Evolutionary conservation across 148 eudicot species (phyloP).

Genomic region (Suaeda aralocaspica): DNA sequence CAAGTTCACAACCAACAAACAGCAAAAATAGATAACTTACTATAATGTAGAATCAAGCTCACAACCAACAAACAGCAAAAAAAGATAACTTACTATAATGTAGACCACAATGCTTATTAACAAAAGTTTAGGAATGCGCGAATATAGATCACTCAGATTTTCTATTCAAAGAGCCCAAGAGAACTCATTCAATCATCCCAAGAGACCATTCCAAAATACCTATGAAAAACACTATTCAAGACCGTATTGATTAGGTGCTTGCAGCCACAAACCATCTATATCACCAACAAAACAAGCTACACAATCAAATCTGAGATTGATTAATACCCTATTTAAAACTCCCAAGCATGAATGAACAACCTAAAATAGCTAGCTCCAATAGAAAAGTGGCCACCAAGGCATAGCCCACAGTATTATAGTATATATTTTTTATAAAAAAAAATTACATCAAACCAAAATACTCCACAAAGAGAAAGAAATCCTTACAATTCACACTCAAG

Average conservation of each 20-base stretch:
- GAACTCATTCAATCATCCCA: no score
- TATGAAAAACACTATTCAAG: neutral
- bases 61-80: no score
- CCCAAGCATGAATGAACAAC: neutral
- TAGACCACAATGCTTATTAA: no score
- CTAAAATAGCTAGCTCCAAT: neutral
- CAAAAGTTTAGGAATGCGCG: no score
- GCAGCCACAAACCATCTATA: neutral
- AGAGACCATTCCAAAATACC: no score
- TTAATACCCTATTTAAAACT: neutral
- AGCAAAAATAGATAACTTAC: no score
- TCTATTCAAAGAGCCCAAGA: no score
- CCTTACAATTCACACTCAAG: conserved; percentile 74
- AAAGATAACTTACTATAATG: no score
- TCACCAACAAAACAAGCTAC: neutral
- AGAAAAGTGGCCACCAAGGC: neutral
- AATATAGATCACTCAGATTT: no score
- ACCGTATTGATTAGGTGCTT: neutral
- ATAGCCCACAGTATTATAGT: neutral
- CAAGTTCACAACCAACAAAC: no score
- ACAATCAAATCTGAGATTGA: neutral
- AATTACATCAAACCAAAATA: neutral
- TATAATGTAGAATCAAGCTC: no score
- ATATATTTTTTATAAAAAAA: neutral
- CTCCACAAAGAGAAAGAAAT: conserved; percentile 1